These are phyloP conservation scores for Cutaneotrichosporon daszewskae DNA, from an alignment of 1,284 basidiomycete species.

Conservation along the genomic window DNA sequence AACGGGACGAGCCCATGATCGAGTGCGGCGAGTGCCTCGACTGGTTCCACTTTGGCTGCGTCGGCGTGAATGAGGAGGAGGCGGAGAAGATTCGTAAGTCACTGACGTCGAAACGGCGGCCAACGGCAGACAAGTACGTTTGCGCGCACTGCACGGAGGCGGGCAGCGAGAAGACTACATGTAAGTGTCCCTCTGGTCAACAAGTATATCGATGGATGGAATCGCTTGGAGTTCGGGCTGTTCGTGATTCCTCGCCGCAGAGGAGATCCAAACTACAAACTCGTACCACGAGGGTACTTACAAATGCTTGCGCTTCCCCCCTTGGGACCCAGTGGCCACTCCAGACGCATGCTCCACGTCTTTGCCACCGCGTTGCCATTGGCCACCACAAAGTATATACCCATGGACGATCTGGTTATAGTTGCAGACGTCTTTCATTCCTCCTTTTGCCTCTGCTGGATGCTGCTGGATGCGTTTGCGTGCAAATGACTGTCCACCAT, in stretches of 20 bases:
- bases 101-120: not conserved
- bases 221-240: too few species aligned
- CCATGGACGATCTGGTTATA: conserved; percentile 8
- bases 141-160: conserved; percentile 27
- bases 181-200: conserved; percentile 30
- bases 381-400: too few species aligned
- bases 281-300: too few species aligned
- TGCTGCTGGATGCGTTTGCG: too few species aligned
- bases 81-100: conserved; percentile 40
- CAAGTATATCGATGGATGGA: not conserved
- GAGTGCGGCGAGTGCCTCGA: conserved; percentile 40
- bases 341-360: too few species aligned
- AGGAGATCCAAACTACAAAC: too few species aligned
- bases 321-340: too few species aligned
- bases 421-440: conserved; percentile 14
- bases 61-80: conserved; percentile 26
- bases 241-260: too few species aligned
- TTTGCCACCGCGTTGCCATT: too few species aligned
- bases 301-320: too few species aligned
- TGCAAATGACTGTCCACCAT: too few species aligned
- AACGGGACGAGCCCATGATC: conserved; percentile 38
- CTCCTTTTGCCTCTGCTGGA: too few species aligned
- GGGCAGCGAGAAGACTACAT: conserved; percentile 29
- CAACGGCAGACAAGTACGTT: conserved; percentile 30
- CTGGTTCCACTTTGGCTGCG: conserved; percentile 43